A percentile compares a stretch with the other conserved stretches of the same genome.
Evolutionary conservation across 2,329 filamentous ascomycete species (phyloP).

Genomic region (Knufia petricola): DNA sequence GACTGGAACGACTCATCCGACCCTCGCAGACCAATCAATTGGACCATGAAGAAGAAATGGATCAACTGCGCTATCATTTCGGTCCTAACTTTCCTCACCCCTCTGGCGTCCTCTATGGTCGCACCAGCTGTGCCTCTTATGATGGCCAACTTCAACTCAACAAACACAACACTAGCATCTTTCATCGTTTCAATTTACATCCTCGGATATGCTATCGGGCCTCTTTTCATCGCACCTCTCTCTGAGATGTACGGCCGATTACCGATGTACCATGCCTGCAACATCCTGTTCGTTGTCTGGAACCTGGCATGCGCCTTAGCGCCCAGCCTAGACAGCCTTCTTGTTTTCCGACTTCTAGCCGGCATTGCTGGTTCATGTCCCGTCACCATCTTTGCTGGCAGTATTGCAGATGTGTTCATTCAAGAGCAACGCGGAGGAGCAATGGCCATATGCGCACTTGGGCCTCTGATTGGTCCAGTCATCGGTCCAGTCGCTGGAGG

Average conservation of each 20-base stretch:
- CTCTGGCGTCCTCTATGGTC: conserved; percentile 35
- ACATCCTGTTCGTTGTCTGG: conserved; percentile 52
- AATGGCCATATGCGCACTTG: conserved; percentile 35
- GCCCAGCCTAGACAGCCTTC: conserved; percentile 41
- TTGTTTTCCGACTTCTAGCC: conserved; percentile 46
- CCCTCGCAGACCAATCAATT: conserved; percentile 52
- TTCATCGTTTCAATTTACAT: conserved; percentile 51
- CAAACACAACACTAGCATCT: conserved; percentile 34
- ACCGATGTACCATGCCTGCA: conserved; percentile 47
- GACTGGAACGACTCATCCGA: conserved; percentile 52
- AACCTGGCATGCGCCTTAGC: conserved; percentile 54
- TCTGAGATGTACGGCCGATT: conserved; percentile 57
- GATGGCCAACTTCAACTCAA: conserved; percentile 36
- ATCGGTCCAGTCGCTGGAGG: conserved; percentile 28
- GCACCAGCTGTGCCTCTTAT: conserved; percentile 33
- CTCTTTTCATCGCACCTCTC: conserved; percentile 47
- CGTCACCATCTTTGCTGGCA: conserved; percentile 35
- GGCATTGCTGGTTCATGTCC: conserved; percentile 49
- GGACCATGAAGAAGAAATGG: conserved; percentile 40
- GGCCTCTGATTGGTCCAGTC: conserved; percentile 25
- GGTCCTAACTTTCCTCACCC: conserved; percentile 17
- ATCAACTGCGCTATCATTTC: conserved; percentile 21
- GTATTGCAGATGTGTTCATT: conserved; percentile 36
- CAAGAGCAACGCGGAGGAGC: conserved; percentile 35
- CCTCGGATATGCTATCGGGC: conserved; percentile 49